These are phyloP conservation scores for Fusarium sp. DNA, from an alignment of 2,329 filamentous ascomycete genomes.

Conservation along the genomic window DNA sequence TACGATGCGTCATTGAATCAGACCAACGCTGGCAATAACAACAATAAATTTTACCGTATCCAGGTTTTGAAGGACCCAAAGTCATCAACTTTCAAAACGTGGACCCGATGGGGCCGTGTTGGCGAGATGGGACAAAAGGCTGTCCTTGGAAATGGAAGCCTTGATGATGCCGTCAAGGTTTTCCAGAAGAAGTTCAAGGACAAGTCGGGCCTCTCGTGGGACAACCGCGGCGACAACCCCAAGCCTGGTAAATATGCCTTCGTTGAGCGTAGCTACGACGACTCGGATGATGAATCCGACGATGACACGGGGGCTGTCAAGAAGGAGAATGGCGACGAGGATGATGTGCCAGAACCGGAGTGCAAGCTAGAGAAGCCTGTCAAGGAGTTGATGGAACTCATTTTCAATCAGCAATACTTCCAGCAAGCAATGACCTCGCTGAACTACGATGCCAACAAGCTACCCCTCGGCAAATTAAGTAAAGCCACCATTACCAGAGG, in stretches of 20 bases:
- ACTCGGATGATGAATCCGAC: slow-evolving; percentile 67
- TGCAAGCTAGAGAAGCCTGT: slow-evolving; percentile 70
- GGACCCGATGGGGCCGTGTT: slow-evolving; percentile 86
- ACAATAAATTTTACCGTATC: slow-evolving; percentile 85
- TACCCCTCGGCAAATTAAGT: slow-evolving; percentile 86
- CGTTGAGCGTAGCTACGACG: slow-evolving; percentile 81
- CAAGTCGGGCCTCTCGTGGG: slow-evolving; percentile 69
- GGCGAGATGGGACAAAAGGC: slow-evolving; percentile 66
- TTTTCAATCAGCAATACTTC: slow-evolving; percentile 84
- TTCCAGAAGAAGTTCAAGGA: slow-evolving; percentile 72
- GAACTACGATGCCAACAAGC: slow-evolving; percentile 79
- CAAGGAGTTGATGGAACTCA: slow-evolving; percentile 79
- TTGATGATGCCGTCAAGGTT: slow-evolving; percentile 58
- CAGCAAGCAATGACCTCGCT: slow-evolving; percentile 71
- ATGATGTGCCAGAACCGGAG: slow-evolving; percentile 53
- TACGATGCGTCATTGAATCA: slow-evolving; percentile 85
- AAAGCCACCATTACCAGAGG: slow-evolving; percentile 80
- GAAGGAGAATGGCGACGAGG: slow-evolving; percentile 51
- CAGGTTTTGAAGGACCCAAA: slow-evolving; percentile 65
- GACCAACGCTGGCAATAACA: slow-evolving; percentile 76
- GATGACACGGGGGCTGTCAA: slow-evolving; percentile 47
- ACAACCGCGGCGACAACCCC: slow-evolving; percentile 63
- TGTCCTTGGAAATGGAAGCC: slow-evolving; percentile 54
- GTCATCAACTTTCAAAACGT: slow-evolving; percentile 64
- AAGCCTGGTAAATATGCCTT: slow-evolving; percentile 81